These are phyloP conservation scores for Aureobasidium sp. DNA, from an alignment of 2,329 filamentous ascomycete species.

Conservation along the genomic window DNA sequence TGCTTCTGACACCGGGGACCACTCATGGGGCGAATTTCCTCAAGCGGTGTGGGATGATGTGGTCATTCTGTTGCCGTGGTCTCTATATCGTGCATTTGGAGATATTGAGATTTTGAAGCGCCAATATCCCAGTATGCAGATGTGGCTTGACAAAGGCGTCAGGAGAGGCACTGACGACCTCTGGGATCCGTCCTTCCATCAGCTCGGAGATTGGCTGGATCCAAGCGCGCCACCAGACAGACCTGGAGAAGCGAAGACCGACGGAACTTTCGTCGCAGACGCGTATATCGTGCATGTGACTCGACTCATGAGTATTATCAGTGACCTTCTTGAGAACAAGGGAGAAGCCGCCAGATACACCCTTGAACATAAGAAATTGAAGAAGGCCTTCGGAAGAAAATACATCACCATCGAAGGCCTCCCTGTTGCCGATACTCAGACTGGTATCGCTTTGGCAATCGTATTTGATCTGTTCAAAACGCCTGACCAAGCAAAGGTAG, in stretches of 20 bases:
- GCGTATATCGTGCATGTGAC: constrained; percentile 31
- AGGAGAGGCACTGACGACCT: constrained; percentile 25
- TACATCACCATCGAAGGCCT: constrained; percentile 24
- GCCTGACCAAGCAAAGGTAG: constrained; percentile 12
- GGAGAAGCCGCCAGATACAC: constrained; percentile 19
- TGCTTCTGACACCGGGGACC: constrained; percentile 9
- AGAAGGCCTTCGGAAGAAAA: constrained; percentile 22
- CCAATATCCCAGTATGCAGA: constrained; percentile 29
- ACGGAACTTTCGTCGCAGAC: constrained; percentile 30
- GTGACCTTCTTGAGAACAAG: constrained; percentile 18
- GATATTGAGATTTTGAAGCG: constrained; percentile 28
- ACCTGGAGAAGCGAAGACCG: constrained; percentile 26
- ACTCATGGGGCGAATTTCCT: constrained; percentile 9
- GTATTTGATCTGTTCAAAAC: constrained; percentile 21
- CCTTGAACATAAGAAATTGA: constrained; percentile 16
- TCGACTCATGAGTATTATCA: constrained; percentile 23
- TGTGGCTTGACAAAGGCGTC: constrained; percentile 30
- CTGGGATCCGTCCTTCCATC: constrained; percentile 28
- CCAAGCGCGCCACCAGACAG: constrained; percentile 29
- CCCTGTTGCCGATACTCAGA: constrained; percentile 26
- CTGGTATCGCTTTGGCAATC: constrained; percentile 21
- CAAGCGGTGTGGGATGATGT: constrained; percentile 34
- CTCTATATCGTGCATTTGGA: constrained; percentile 26
- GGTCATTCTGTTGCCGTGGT: constrained; percentile 29
- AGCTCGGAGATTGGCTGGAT: constrained; percentile 36